Conservation (phyloP, 345 rosid species). For the Citrus trifoliata region DNA sequence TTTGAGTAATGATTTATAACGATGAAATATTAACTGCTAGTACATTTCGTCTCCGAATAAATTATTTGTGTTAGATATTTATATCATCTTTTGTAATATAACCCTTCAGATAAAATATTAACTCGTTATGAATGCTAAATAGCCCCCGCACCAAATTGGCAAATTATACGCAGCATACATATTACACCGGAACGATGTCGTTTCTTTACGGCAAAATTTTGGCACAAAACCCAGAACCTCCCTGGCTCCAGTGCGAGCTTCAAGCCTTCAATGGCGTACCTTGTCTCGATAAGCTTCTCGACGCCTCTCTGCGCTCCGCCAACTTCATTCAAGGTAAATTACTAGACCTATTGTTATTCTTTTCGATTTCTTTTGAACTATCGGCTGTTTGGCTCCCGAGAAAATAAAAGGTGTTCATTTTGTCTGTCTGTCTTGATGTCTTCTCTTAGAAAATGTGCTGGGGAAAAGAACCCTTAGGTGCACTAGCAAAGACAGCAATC, state of each 20-base stretch:
- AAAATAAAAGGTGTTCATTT: background rate
- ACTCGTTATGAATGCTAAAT: too few relatives aligned
- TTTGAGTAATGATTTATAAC: too few relatives aligned
- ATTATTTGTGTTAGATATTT: too few relatives aligned
- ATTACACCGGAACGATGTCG: background rate
- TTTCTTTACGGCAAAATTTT: background rate
- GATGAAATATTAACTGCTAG: too few relatives aligned
- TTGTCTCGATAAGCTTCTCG: conserved; percentile 12
- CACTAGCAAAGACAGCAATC: background rate
- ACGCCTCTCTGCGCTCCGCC: conserved; percentile 9
- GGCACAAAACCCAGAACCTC: background rate
- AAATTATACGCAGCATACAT: too few relatives aligned
- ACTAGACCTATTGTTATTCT: background rate
- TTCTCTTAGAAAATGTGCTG: background rate
- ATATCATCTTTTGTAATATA: too few relatives aligned
- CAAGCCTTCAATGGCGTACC: conserved; percentile 24
- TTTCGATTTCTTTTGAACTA: background rate
- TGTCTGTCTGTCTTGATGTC: background rate
- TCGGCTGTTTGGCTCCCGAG: background rate
- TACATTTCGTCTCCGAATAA: too few relatives aligned
- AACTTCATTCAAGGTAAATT: conserved; percentile 15
- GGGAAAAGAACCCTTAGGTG: background rate
- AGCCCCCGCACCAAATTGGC: too few relatives aligned
- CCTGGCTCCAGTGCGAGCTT: background rate
- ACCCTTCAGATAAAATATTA: too few relatives aligned